Evolutionary conservation across 2,329 filamentous ascomycete genomes (phyloP).

Genomic region (Talaromyces islandicus): DNA sequence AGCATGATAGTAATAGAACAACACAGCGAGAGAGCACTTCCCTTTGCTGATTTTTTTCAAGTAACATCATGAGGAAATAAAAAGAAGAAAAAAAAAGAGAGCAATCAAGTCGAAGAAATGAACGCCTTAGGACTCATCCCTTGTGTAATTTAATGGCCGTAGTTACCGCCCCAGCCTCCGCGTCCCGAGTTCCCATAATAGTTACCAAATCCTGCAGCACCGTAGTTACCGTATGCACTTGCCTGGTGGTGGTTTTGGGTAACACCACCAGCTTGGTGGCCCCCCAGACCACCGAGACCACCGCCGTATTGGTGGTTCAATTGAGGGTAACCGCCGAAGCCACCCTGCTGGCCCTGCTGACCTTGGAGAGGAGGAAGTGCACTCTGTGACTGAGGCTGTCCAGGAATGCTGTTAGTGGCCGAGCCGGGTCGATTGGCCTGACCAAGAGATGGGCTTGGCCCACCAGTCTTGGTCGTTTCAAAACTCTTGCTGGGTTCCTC

Average conservation of each 20-base stretch:
- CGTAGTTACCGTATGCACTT: conserved; percentile 38
- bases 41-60: conserved; percentile 12
- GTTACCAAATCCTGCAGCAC: conserved; percentile 35
- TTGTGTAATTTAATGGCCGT: conserved; percentile 34
- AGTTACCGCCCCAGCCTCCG: conserved; percentile 43
- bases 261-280: conserved; percentile 34
- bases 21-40: conserved; percentile 13
- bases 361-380: conserved; percentile 50
- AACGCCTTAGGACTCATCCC: conserved; percentile 17
- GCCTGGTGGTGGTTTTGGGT: conserved; percentile 35
- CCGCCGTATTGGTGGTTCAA: conserved; percentile 50
- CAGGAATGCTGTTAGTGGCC: conserved; percentile 53
- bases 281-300: conserved; percentile 36
- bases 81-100: conserved; percentile 14
- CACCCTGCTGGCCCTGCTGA: conserved; percentile 46
- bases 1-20: conserved; percentile 7
- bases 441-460: conserved; percentile 56
- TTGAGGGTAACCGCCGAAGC: conserved; percentile 52
- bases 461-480: conserved; percentile 50
- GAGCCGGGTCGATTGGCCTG: conserved; percentile 60
- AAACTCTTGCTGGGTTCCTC: conserved; percentile 56
- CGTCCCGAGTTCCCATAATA: conserved; percentile 40
- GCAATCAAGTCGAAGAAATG: conserved; percentile 11
- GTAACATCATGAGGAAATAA: conserved; percentile 7
- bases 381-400: conserved; percentile 45